Base-by-base conservation (phyloP, 495 filamentous ascomycete genomes). In the Tuber microsphaerosporum region DNA sequence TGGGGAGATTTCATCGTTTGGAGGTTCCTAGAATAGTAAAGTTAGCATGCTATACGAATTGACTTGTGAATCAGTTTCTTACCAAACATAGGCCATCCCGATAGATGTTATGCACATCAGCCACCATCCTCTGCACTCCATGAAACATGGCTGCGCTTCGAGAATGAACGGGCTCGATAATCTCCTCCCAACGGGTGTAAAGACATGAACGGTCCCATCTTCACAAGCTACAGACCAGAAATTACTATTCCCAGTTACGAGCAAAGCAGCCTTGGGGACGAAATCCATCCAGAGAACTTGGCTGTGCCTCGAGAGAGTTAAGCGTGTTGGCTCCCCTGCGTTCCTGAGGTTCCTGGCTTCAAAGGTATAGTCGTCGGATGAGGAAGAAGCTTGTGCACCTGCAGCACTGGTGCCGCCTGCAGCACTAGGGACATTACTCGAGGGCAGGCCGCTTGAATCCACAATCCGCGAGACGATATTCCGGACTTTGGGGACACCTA, bases 151-250 rank as follows among this genome's bases (percentile, higher is more conserved):
- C 79, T 97, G 94, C 8, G 94, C 91, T 83, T 98, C 96, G 51
- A 97, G 84, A 2, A 97, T 88, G 68, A 97, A 84, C 8, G 94
- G 90, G 81, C 92, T 97, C 74, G 94, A 86, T 12, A 97, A 85
- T 51, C 95, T 88, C 73, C 96, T 89, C 7, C 95, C 95, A n/a
- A 94, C 94, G 4, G 95, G 94, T 1, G 94, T 94, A 94, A 94
- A 99, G 43, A 92, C 88, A 82, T 97, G 92, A 19, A 99, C 78
- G n/a, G 90, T 92, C 22, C 93, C 96, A 82, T 98, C 95, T 83
- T 99, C 95, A 76, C 93, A 97, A 22, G 91, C 93, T 17, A 90
- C 94, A 16, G 92, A 91, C 93, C 95, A 98, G 84, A 97, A 94
- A 75, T 90, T 89, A 75, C 90, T 89, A 82, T 94, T 97, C 0